phyloP scores from a whole-genome alignment of 2,329 filamentous ascomycete genomes.

The Hawksworthiomyces lignivorus region DNA sequence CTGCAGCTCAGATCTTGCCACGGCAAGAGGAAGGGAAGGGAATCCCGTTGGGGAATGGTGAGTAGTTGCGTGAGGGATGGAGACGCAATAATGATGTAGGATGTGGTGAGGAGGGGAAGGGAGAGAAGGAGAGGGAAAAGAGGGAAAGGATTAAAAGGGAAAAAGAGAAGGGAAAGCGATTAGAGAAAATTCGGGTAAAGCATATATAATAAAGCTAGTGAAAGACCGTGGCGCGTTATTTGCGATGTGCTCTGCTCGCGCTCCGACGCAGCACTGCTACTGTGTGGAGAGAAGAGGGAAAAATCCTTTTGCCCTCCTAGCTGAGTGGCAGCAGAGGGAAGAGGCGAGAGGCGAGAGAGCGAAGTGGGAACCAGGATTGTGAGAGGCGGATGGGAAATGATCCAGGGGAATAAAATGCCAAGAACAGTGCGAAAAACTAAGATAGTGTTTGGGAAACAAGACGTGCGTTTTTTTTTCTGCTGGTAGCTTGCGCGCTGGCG shows the following conservation, averaged over 20 bases:
- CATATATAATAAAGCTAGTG: constrained; percentile 9
- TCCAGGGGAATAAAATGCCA: neutral
- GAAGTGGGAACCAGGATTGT: constrained; percentile 9
- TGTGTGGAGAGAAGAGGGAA: constrained; percentile 8
- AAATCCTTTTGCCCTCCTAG: constrained; percentile 5
- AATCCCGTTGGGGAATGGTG: constrained; percentile 2
- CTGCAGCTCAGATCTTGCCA: constrained; percentile 13
- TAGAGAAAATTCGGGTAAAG: neutral
- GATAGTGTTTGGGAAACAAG: constrained; percentile 3
- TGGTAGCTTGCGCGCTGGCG: neutral
- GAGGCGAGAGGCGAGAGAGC: constrained; percentile 5
- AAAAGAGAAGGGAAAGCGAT: neutral
- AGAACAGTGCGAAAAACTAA: neutral
- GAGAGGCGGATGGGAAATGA: constrained; percentile 2
- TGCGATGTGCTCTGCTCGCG: constrained; percentile 9
- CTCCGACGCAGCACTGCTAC: constrained; percentile 10
- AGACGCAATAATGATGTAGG: constrained; percentile 4
- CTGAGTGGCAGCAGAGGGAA: constrained; percentile 6
- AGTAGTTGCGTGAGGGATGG: constrained; percentile 7
- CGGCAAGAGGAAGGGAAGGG: constrained; percentile 4
- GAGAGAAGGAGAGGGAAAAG: neutral
- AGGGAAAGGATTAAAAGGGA: neutral
- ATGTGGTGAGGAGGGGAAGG: neutral
- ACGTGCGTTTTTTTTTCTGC: neutral
- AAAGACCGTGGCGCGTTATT: constrained; percentile 10